phyloP scores from a whole-genome alignment of 345 rosid species.

The Orychophragmus violaceus region DNA sequence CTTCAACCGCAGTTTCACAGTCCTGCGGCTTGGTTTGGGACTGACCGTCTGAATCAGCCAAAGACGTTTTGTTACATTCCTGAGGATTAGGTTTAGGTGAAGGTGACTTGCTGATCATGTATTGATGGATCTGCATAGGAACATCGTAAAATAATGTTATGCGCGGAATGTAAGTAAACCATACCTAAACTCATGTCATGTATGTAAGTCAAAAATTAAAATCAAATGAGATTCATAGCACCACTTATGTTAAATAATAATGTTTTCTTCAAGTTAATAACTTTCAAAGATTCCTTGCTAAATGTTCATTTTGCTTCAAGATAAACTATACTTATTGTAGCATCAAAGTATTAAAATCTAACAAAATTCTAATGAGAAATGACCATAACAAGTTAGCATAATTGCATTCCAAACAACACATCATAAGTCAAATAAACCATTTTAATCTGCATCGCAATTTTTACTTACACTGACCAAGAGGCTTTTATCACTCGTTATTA shows the following conservation, averaged over 20 bases:
- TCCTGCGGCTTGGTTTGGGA: constrained; percentile 1
- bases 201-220: neutral
- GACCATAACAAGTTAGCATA: neutral
- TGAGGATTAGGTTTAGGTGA: constrained; percentile 43
- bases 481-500: neutral
- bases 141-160: neutral
- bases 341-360: neutral
- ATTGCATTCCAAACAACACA: neutral
- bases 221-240: neutral
- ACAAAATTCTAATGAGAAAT: neutral
- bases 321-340: neutral
- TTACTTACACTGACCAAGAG: neutral
- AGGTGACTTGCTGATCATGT: constrained; percentile 77
- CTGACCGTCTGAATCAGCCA: neutral
- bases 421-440: neutral
- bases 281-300: neutral
- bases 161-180: neutral
- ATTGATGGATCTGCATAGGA: constrained; percentile 65
- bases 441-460: neutral
- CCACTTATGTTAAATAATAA: neutral
- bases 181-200: neutral
- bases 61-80: neutral
- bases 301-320: neutral
- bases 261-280: neutral
- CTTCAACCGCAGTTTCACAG: constrained; percentile 19